These are phyloP conservation scores for Aspergillus incahuasiensis DNA, from an alignment of 495 filamentous ascomycete species.

Conservation along the genomic window DNA sequence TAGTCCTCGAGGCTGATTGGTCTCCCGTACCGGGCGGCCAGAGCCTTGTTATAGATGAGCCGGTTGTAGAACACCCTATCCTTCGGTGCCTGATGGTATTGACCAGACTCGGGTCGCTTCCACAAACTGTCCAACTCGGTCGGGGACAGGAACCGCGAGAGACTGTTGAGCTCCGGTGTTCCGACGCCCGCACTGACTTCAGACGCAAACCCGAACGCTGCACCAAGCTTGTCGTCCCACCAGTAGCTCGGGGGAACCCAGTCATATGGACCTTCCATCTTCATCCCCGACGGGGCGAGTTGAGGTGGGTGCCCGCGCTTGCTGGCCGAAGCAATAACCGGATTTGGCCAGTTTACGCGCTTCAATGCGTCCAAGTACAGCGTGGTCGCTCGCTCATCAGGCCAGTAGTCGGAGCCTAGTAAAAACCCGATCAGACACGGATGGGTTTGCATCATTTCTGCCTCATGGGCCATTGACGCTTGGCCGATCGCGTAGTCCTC, in stretches of 20 bases:
- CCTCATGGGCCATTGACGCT: slow-evolving; percentile 55
- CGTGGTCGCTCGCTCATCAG: slow-evolving; percentile 49
- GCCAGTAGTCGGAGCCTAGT: slow-evolving; percentile 61
- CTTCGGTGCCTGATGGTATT: slow-evolving; percentile 57
- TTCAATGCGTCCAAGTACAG: slow-evolving; percentile 48
- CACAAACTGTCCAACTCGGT: slow-evolving; percentile 51
- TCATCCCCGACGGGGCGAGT: slow-evolving; percentile 55
- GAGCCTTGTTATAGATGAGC: slow-evolving; percentile 51
- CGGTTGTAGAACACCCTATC: slow-evolving; percentile 51
- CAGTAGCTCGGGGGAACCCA: slow-evolving; percentile 65
- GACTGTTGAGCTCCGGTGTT: slow-evolving; percentile 51
- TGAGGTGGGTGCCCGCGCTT: slow-evolving; percentile 48
- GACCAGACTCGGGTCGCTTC: slow-evolving; percentile 45
- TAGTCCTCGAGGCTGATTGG: slow-evolving; percentile 53
- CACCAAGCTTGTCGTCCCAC: slow-evolving; percentile 49
- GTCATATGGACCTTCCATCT: slow-evolving; percentile 66
- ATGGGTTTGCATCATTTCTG: slow-evolving; percentile 54
- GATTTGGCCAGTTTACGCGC: slow-evolving; percentile 51
- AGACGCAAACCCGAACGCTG: slow-evolving; percentile 59
- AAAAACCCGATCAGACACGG: slow-evolving; percentile 54
- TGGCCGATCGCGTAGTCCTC: slow-evolving; percentile 52
- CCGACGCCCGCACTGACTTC: slow-evolving; percentile 59
- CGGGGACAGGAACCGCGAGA: slow-evolving; percentile 52
- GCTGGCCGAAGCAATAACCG: slow-evolving; percentile 54
- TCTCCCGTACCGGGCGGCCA: slow-evolving; percentile 50